phyloP scores from a whole-genome alignment of 176 grass and related monocot genomes.

The Zoysia pacifica region DNA sequence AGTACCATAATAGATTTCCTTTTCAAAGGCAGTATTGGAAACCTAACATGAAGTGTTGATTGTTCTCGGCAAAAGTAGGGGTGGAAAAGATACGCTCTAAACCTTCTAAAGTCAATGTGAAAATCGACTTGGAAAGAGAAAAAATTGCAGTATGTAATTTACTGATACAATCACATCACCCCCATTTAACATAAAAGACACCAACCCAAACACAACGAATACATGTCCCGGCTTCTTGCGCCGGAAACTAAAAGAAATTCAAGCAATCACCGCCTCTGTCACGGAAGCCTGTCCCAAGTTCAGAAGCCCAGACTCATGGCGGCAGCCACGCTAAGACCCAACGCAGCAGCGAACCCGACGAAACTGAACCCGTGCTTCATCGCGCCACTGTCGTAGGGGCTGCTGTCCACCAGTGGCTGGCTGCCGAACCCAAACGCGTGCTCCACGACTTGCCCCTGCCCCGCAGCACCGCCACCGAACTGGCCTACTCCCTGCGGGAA shows the following conservation, averaged over 20 bases:
- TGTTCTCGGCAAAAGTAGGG: too few species aligned
- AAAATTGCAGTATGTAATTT: constrained; percentile 12
- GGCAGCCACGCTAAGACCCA: constrained; percentile 10
- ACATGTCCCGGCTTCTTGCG: constrained; percentile 39
- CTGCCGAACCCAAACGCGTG: constrained; percentile 59
- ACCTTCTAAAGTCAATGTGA: too few species aligned
- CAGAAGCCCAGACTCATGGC: constrained; percentile 38
- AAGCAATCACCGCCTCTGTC: not conserved
- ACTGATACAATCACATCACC: not conserved
- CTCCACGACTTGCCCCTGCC: constrained; percentile 31
- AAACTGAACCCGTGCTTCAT: constrained; percentile 17
- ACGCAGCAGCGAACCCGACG: not conserved
- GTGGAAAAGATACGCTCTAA: too few species aligned
- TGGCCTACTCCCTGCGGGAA: constrained; percentile 23
- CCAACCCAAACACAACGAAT: constrained; percentile 11
- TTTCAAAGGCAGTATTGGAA: too few species aligned
- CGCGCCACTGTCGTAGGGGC: constrained; percentile 78
- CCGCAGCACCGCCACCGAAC: constrained; percentile 2
- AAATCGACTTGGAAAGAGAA: not conserved
- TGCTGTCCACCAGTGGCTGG: constrained; percentile 87
- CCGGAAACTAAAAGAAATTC: constrained; percentile 18
- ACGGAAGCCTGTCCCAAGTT: not conserved
- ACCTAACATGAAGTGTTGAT: too few species aligned
- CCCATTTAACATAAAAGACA: not conserved
- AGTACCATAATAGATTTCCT: too few species aligned